Conservation (phyloP, 768 basidiomycete species). For the Rhodotorula sphaerocarpa region DNA sequence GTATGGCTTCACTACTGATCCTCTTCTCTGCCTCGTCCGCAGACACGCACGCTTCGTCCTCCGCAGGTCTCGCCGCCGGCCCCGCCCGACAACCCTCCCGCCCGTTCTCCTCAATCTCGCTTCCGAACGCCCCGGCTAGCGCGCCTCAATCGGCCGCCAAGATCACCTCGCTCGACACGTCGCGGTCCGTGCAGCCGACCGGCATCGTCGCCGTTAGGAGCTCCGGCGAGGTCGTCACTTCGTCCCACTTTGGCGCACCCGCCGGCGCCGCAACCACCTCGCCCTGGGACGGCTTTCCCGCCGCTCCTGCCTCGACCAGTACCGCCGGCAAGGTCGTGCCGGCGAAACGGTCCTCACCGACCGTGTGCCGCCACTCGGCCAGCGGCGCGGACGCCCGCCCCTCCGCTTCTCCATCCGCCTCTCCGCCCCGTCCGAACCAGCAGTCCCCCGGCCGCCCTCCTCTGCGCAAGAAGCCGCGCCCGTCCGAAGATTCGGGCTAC, state of each 20-base stretch:
- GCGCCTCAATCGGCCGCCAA: no score
- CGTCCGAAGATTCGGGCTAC: conserved; percentile 12
- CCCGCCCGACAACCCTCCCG: neutral
- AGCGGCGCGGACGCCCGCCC: no score
- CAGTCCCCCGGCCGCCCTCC: neutral
- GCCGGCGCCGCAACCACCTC: neutral
- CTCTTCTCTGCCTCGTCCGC: no score
- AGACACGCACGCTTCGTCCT: neutral
- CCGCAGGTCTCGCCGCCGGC: neutral
- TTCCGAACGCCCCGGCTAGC: no score
- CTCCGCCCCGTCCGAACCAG: no score
- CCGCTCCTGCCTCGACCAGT: neutral
- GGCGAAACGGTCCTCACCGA: no score
- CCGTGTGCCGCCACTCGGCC: no score
- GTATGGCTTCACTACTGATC: no score
- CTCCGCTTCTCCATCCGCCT: no score
- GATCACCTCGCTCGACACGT: no score
- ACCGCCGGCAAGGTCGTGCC: neutral
- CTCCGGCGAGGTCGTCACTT: neutral
- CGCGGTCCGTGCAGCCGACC: no score
- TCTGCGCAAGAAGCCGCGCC: conserved; percentile 9
- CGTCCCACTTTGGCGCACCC: neutral
- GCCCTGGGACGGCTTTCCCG: neutral
- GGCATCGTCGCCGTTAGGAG: no score
- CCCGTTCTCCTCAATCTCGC: neutral